Base-by-base conservation (phyloP, 1,284 basidiomycete genomes). In the Trametes versicolor region DNA sequence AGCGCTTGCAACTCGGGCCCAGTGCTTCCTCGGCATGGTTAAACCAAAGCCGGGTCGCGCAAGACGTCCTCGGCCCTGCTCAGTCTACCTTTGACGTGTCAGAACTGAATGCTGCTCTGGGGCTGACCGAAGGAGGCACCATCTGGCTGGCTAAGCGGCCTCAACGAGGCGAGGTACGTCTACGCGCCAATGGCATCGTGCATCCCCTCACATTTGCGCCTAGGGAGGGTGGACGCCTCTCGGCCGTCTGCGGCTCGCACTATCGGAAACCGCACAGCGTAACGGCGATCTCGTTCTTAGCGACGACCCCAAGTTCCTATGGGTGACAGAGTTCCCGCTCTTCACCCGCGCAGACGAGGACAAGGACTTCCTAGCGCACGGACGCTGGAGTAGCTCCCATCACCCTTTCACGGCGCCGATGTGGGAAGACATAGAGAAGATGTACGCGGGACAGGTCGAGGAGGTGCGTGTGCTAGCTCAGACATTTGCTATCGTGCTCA, bases 341-440 rank as follows among this genome's bases (percentile, higher is more conserved):
- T 98, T 98, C 81, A 97, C 96, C 6, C 88, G 85, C 47, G 89
- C 91, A 29, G 96, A 98, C 76, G 84, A 85, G 58, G 96, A 98
- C 81, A 98, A 98, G 81, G 89, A 92, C 39, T 87, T 91, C 74
- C 81, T 96, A 53, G 90, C 95, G 4, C 85, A 87, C 60, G 96
- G 95, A 17, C 85, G 96, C 70, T 97, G 94, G 93, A 92, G 93
- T 68, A 92, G 93, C 69, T 90, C 94, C 2, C 96, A 98, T 74
- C 96, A 98, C 77, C 96, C 96, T 1, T 98, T 98, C 80, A 98
- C 96, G 13, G 95, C 96, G 7, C 97, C 97, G n/a, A 92, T 96
- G 86, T 92, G 85, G 79, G 85, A 94, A 75, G 96, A 98, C 77
- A 82, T 97, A 32, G 82, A 86, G 51, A 85, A 86, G 48, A 83